phyloP scores from a whole-genome alignment of 805 yeast species.

The Blastobotrys peoriensis region DNA sequence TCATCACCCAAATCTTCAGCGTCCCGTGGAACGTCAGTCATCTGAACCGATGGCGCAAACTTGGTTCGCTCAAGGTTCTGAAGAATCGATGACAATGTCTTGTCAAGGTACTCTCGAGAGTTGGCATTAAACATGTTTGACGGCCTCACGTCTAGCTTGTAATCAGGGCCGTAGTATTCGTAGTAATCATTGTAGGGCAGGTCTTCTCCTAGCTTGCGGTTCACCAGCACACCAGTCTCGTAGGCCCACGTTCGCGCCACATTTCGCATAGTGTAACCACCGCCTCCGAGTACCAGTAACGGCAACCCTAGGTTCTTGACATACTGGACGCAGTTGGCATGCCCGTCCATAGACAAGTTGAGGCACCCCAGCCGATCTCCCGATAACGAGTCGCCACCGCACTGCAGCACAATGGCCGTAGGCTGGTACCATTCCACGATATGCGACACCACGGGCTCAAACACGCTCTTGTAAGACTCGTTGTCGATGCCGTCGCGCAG shows the following conservation, averaged over 20 bases:
- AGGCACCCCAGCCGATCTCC: constrained; percentile 93
- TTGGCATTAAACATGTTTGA: constrained; percentile 96
- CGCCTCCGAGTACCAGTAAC: constrained; percentile 90
- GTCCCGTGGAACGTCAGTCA: constrained; percentile 83
- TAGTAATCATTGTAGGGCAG: constrained; percentile 92
- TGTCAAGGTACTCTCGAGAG: constrained; percentile 84
- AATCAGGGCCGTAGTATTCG: constrained; percentile 97
- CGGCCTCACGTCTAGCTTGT: constrained; percentile 88
- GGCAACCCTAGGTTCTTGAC: constrained; percentile 88
- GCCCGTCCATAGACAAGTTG: constrained; percentile 85
- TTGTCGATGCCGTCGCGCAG: constrained; percentile 94
- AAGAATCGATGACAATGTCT: constrained; percentile 70
- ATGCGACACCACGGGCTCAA: constrained; percentile 62
- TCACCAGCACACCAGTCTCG: constrained; percentile 78
- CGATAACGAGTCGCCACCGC: constrained; percentile 95
- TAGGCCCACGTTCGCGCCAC: constrained; percentile 94
- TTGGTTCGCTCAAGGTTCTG: constrained; percentile 81
- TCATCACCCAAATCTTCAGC: constrained; percentile 81
- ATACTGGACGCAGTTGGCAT: constrained; percentile 90
- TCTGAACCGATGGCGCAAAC: constrained; percentile 95
- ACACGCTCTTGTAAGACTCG: constrained; percentile 78
- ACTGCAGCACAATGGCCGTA: constrained; percentile 87
- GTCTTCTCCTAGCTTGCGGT: constrained; percentile 46
- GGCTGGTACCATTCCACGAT: constrained; percentile 89
- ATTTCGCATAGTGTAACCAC: constrained; percentile 95